phyloP scores from a whole-genome alignment of 768 basidiomycete species.

The Rhodosporidiobolus odoratus region DNA sequence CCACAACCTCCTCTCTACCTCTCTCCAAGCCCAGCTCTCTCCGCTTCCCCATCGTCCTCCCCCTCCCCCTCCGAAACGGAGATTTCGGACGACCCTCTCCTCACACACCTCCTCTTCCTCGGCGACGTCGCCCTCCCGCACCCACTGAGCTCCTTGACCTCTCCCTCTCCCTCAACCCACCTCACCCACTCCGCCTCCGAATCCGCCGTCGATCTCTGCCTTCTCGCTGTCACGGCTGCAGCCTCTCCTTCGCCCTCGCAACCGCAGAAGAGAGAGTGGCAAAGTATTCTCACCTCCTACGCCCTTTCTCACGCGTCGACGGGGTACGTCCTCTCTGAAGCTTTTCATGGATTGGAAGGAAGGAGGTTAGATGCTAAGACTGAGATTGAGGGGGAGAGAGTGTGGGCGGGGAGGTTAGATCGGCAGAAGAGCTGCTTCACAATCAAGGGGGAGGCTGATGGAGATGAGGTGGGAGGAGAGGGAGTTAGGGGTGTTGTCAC shows the following conservation, averaged over 20 bases:
- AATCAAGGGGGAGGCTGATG: no score
- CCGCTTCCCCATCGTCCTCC: background rate
- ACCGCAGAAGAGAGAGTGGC: background rate
- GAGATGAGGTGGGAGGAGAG: background rate
- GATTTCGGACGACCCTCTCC: background rate
- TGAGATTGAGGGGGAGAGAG: background rate
- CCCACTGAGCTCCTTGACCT: background rate
- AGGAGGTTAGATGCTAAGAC: constrained; percentile 1
- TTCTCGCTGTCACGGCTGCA: constrained; percentile 21
- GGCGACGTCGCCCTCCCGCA: constrained; percentile 20
- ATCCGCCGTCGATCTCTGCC: constrained; percentile 18
- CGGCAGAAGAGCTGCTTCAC: no score
- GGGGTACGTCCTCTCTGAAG: constrained; percentile 11
- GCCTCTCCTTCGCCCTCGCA: background rate
- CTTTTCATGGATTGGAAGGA: constrained; percentile 18
- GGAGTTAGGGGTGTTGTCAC: background rate
- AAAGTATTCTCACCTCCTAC: background rate
- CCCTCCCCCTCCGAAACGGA: background rate
- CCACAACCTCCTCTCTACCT: constrained; percentile 22
- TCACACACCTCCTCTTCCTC: constrained; percentile 30
- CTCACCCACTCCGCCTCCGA: background rate
- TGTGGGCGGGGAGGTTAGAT: background rate
- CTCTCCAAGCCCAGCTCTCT: background rate
- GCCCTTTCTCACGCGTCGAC: background rate
- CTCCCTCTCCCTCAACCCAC: background rate